phyloP scores from a whole-genome alignment of 352 stramenopile species.

The Phytophthora constricta region DNA sequence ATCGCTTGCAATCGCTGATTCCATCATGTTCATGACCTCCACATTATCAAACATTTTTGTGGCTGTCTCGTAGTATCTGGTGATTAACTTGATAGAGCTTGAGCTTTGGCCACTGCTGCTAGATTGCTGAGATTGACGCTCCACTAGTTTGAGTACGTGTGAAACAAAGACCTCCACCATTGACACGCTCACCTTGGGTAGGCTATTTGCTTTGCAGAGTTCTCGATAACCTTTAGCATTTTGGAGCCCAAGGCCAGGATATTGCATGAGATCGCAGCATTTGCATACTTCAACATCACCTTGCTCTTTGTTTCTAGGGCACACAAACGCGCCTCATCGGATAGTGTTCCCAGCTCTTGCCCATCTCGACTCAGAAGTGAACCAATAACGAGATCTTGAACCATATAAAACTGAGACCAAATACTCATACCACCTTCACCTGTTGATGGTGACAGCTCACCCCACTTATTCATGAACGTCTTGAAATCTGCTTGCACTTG shows the following conservation, averaged over 20 bases:
- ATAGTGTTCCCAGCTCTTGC: constrained; percentile 39
- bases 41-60: constrained; percentile 86
- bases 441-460: constrained; percentile 39
- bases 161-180: constrained; percentile 88
- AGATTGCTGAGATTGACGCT: constrained; percentile 59
- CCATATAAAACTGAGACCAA: constrained; percentile 74
- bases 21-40: constrained; percentile 75
- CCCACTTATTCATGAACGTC: constrained; percentile 53
- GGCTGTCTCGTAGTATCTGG: constrained; percentile 74
- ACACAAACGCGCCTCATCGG: constrained; percentile 30
- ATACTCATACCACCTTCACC: constrained; percentile 57
- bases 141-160: constrained; percentile 78
- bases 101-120: constrained; percentile 16
- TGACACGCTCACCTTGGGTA: constrained; percentile 76
- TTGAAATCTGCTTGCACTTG: constrained; percentile 21
- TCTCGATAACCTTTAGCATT: constrained; percentile 83
- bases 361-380: constrained; percentile 44
- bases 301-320: constrained; percentile 45
- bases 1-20: constrained; percentile 48
- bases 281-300: constrained; percentile 75
- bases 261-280: constrained; percentile 69
- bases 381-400: constrained; percentile 47
- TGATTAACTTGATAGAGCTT: constrained; percentile 53
- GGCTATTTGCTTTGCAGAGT: constrained; percentile 64
- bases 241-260: constrained; percentile 75